Base-by-base conservation (phyloP, 2,329 filamentous ascomycete genomes). In the Colletotrichum sp. region DNA sequence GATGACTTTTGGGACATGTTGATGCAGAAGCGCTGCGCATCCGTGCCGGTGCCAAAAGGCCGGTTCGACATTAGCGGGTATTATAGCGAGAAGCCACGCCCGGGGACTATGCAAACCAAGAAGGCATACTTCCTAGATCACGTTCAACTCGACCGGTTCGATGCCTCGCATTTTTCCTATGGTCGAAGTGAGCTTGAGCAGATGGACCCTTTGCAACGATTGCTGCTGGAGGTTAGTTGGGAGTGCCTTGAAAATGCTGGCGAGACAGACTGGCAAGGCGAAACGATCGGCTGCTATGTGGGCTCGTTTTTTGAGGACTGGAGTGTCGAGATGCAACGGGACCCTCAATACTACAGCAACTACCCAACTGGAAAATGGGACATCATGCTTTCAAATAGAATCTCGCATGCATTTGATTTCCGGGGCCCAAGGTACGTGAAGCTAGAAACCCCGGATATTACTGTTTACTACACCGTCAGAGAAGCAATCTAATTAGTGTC, bases 231-330 rank as follows among this genome's bases (percentile, higher is more conserved):
- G 70, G 79, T 84, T 2, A 78, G 78, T 12, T 80, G 79, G 30
- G 83, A 84, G 70, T 80, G 79, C 28, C 76, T 83, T 34, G 82
- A 83, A 58, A 76, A 78, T 38, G 80, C 80, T 8, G 82, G 81
- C 6, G 78, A 80, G 18, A 75, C 71, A 9, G 66, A 77, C 18
- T 80, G 79, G 55, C 76, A 77, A n/a, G 82, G 82, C 3, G 78
- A 77, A 16, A 71, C 75, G 10, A 79, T 81, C 8, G 81, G 81
- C 2, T 78, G 76, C n/a, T 83, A 80, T 38, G 77, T 83, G 8
- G 82, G 82, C 15, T 77, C 66, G 26, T 82, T 81, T 24, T 76
- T 75, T 4, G 78, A 79, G 16, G 79, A 81, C 62, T 83, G 79
- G 80, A 60, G 60, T 2, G 68, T 76, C 10, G 52, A 79, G 1